Conservation (phyloP, 345 rosid species). For the Garcia nutans region DNA sequence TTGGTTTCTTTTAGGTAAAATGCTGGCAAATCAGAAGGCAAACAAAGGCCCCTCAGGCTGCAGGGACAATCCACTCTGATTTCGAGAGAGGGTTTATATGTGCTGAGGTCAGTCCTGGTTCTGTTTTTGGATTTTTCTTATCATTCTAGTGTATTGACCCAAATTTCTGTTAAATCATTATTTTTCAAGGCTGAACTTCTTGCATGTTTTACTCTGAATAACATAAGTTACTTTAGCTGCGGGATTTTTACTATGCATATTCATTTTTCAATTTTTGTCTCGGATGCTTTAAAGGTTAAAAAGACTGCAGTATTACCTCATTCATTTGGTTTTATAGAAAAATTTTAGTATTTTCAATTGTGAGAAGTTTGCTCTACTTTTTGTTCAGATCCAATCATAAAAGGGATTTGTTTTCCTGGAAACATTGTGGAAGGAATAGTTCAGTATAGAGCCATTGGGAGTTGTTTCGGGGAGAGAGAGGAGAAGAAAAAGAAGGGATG, state of each 20-base stretch:
- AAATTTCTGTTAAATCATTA: background rate
- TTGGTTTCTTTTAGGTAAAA: slow-evolving; percentile 59
- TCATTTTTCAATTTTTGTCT: background rate
- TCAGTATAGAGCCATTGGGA: too few relatives aligned
- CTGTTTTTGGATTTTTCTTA: background rate
- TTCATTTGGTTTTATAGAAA: background rate
- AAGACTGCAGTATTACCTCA: background rate
- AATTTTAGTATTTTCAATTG: background rate
- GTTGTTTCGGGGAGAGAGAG: too few relatives aligned
- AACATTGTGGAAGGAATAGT: background rate
- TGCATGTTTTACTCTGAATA: background rate
- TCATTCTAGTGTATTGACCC: background rate
- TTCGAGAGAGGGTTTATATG: slow-evolving; percentile 97
- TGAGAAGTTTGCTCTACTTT: background rate
- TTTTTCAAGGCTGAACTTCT: background rate
- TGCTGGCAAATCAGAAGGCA: slow-evolving; percentile 98
- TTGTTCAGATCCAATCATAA: background rate
- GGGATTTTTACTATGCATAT: background rate
- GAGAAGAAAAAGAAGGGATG: background rate
- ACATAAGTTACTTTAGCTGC: background rate
- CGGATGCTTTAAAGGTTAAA: background rate
- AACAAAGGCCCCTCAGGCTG: slow-evolving; percentile 98
- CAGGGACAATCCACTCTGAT: slow-evolving; percentile 90
- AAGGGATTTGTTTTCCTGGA: background rate
- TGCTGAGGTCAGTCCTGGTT: slow-evolving; percentile 70